phyloP scores from a whole-genome alignment of 257 asterid species.

The Jaltomata sinuosa region DNA sequence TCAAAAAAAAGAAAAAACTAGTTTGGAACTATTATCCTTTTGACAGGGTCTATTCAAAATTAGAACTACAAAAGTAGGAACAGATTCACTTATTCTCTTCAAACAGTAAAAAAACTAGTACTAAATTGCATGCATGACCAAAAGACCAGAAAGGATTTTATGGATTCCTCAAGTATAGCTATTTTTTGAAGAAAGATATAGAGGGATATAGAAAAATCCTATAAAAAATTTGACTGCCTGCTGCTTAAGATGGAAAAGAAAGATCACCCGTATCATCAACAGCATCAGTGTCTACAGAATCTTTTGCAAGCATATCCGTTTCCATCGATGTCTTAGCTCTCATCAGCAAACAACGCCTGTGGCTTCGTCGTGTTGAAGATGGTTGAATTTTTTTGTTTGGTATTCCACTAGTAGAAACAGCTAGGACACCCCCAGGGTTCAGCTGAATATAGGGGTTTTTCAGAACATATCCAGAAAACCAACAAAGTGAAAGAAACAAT shows the following conservation, averaged over 20 bases:
- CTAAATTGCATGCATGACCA: not conserved
- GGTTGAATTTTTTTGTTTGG: slow-evolving; percentile 9
- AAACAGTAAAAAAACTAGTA: not conserved
- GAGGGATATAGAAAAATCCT: not conserved
- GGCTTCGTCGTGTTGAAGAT: slow-evolving; percentile 11
- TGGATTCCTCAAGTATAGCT: not conserved
- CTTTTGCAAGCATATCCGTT: slow-evolving; percentile 39
- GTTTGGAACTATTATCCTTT: not conserved
- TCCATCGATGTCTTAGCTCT: slow-evolving; percentile 42
- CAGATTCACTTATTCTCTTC: not conserved
- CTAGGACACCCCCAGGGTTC: slow-evolving; percentile 19
- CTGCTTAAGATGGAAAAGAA: not conserved
- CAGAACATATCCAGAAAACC: not conserved
- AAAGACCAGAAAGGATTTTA: not conserved
- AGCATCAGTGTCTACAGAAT: slow-evolving; percentile 25
- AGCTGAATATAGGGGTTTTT: slow-evolving; percentile 25
- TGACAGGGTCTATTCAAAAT: not conserved
- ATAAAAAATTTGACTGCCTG: not conserved
- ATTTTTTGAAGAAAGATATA: not conserved
- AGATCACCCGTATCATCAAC: slow-evolving; percentile 37
- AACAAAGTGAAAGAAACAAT: not conserved
- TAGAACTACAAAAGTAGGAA: not conserved
- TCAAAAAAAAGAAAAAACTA: no score
- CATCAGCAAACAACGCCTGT: slow-evolving; percentile 10
- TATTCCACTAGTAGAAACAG: slow-evolving; percentile 14